Evolutionary conservation across 108 stramenopile species (phyloP).

Genomic region (Cyclotella cryptica): DNA sequence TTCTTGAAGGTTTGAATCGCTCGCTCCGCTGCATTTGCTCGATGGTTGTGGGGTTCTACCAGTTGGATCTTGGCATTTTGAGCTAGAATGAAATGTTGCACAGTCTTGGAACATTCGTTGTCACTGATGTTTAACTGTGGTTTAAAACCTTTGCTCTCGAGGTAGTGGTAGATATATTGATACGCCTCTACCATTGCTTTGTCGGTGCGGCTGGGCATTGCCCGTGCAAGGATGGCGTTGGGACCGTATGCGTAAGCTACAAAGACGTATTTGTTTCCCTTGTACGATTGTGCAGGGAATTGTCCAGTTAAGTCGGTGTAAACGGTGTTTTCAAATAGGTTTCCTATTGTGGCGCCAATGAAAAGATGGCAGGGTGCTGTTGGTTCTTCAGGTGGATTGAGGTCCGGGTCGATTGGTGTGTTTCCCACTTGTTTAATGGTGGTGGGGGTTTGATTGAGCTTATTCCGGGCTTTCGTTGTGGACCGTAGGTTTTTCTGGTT

Average conservation of each 20-base stretch:
- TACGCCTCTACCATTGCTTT: not conserved
- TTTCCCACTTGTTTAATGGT: not conserved
- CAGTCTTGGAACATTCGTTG: not conserved
- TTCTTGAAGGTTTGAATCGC: constrained; percentile 27
- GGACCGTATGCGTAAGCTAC: not conserved
- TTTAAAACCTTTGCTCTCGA: not conserved
- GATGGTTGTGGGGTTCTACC: constrained; percentile 13
- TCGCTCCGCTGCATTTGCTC: constrained; percentile 26
- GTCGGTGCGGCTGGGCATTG: not conserved
- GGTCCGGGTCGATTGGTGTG: not conserved
- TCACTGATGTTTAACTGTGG: constrained; percentile 1
- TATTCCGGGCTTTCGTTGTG: not conserved
- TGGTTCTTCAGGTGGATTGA: not conserved
- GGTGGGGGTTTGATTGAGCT: not conserved
- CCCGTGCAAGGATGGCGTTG: not conserved
- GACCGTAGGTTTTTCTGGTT: not conserved
- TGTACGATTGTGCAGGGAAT: constrained; percentile 5
- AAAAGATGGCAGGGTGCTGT: not conserved
- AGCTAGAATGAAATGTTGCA: not conserved
- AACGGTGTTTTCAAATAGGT: not conserved
- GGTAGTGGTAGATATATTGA: not conserved
- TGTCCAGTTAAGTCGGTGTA: constrained; percentile 4
- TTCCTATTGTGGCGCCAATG: not conserved
- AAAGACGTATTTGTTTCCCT: not conserved
- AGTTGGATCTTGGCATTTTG: constrained; percentile 17